Base-by-base conservation (phyloP, 148 eudicot genomes). In the Selenicereus undatus region DNA sequence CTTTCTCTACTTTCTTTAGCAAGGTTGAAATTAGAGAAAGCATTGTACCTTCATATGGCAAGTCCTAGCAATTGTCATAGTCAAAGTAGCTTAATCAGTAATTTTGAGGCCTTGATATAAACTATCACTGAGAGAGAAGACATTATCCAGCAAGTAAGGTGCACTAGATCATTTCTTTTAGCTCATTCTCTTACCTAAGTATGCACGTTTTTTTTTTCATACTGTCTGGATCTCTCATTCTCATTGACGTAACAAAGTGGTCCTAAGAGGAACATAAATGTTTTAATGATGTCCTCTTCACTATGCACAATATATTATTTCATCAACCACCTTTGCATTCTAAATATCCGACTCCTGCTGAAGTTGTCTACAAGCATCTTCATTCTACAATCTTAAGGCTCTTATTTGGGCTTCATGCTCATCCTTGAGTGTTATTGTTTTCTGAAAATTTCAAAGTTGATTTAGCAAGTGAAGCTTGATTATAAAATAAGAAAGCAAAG, bases 331-430 rank as follows among this genome's bases (percentile, higher is more conserved):
- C 86, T 90, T 96, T 75, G 92, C 83, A 86, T 84, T 96, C 88
- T 94, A 97, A 85, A 86, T 78, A 76, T 91, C 92, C 92, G 94
- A 78, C 88, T 97, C 98, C 84, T 94, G 98, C 82, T 96, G 87
- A 74, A 96, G 91, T 77, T 91, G 88, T 82, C 85, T 85, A 82
- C 92, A 87, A 80, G 89, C 94, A 62, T 91, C 97, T 82, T 94
- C 95, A 83, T 90, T 92, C 83, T 92, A 91, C 86, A 85, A 74
- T 83, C 83, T 91, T 83, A 94, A 81, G 77, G 95, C 97, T 86
- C 84, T 87, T 78, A 94, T 56, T 81, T 97, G 93, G 70, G 81
- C 88, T 81, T 94, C 99, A 84, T 92, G 91, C 86, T 97, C 95
- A 80, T 89, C 89, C 88, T 89, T 90, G 39, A 94, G 85, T 71